Conservation (phyloP, 345 rosid species). For the Boechera stricta region DNA sequence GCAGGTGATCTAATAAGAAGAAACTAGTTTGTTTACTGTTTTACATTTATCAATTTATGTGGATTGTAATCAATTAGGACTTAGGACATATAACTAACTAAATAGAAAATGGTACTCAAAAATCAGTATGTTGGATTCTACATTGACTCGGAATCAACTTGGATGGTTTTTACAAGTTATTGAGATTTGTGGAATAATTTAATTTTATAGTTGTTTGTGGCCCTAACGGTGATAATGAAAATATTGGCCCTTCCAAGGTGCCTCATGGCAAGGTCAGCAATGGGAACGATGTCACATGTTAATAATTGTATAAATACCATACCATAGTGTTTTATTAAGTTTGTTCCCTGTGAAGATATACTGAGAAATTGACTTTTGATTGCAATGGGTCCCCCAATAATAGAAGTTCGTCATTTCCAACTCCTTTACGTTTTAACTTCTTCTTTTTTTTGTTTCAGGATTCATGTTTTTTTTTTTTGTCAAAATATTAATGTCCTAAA, state of each 20-base stretch:
- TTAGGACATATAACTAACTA: neutral
- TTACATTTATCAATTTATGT: conserved; percentile 4
- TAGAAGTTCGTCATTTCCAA: conserved; percentile 34
- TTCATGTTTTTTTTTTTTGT: neutral
- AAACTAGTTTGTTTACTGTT: neutral
- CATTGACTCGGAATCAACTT: conserved; percentile 38
- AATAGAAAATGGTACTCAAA: conserved; percentile 34
- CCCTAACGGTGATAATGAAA: conserved; percentile 34
- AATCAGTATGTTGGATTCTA: conserved; percentile 43
- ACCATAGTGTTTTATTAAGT: conserved; percentile 20
- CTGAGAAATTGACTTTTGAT: conserved; percentile 47
- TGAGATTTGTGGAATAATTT: neutral
- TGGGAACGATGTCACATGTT: conserved; percentile 45
- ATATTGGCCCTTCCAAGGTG: conserved; percentile 42
- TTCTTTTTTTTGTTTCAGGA: neutral
- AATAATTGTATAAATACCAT: conserved; percentile 24
- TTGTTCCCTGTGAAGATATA: conserved; percentile 39
- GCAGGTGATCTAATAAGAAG: conserved; percentile 3
- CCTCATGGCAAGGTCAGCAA: conserved; percentile 49
- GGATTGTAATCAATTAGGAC: neutral
- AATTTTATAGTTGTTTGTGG: conserved; percentile 22
- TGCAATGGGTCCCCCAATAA: conserved; percentile 43
- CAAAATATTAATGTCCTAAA: neutral
- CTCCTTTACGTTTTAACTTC: conserved; percentile 19
- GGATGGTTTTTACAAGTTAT: conserved; percentile 5